phyloP scores from a whole-genome alignment of 1,284 basidiomycete genomes.

The Trametes polyzona region DNA sequence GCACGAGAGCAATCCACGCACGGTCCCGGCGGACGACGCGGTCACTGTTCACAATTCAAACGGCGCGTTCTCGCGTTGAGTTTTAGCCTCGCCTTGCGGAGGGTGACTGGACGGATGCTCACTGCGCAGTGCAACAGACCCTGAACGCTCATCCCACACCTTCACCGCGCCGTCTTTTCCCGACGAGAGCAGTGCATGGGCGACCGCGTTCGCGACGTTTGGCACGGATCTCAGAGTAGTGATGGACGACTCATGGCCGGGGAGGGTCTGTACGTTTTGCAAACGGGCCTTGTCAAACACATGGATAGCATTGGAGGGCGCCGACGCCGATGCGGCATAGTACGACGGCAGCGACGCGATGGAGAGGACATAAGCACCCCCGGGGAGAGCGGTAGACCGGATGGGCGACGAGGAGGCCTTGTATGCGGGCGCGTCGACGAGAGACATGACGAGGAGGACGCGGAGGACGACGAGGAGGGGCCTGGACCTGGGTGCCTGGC shows the following conservation, averaged over 20 bases:
- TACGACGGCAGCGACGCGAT: constrained; percentile 48
- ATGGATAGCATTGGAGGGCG: constrained; percentile 61
- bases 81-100: constrained; percentile 41
- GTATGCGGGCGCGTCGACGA: constrained; percentile 38
- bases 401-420: constrained; percentile 35
- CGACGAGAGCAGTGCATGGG: constrained; percentile 54
- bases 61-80: constrained; percentile 42
- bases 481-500: neutral
- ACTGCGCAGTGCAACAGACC: constrained; percentile 61
- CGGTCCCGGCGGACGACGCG: constrained; percentile 51
- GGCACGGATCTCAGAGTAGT: constrained; percentile 51
- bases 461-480: neutral
- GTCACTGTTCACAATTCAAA: constrained; percentile 31
- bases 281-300: constrained; percentile 64
- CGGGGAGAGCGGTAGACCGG: constrained; percentile 43
- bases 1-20: constrained; percentile 59
- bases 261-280: constrained; percentile 47
- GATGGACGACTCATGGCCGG: constrained; percentile 57
- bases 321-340: constrained; percentile 64
- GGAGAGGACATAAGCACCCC: constrained; percentile 59
- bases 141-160: constrained; percentile 71
- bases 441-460: constrained; percentile 33
- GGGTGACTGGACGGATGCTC: constrained; percentile 35
- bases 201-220: constrained; percentile 36
- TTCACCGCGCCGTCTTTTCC: constrained; percentile 68